Evolutionary conservation across 78 protist species (phyloP).

Genomic region (Thecamonas trahens): DNA sequence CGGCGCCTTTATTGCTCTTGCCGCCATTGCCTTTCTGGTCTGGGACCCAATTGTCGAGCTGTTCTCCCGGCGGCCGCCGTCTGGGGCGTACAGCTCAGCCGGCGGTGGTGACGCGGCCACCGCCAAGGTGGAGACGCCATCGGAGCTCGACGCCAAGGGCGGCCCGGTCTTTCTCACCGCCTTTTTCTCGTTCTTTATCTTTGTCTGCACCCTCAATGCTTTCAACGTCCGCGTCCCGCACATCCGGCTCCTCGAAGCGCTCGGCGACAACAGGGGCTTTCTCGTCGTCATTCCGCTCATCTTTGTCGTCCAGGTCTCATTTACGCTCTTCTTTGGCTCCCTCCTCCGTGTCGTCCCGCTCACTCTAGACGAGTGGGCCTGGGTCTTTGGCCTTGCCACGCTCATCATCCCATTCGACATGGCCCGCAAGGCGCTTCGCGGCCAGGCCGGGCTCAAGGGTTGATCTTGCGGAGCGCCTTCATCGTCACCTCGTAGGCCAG

Average conservation of each 20-base stretch:
- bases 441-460: too few relatives aligned
- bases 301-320: constrained; percentile 46
- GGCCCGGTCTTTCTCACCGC: constrained; percentile 57
- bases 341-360: constrained; percentile 48
- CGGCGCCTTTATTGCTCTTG: constrained; percentile 41
- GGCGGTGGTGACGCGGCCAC: too few relatives aligned
- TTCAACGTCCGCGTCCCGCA: constrained; percentile 73
- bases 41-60: constrained; percentile 12
- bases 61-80: constrained; percentile 29
- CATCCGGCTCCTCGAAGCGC: too few relatives aligned
- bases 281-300: constrained; percentile 50
- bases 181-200: constrained; percentile 73
- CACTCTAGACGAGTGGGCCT: constrained; percentile 35
- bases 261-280: too few relatives aligned
- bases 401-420: constrained; percentile 50
- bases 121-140: too few relatives aligned
- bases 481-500: constrained; percentile 16
- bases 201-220: constrained; percentile 64
- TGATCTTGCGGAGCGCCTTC: too few relatives aligned
- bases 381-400: constrained; percentile 27
- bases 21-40: constrained; percentile 28
- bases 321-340: constrained; percentile 49
- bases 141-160: too few relatives aligned
- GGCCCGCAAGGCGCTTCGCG: constrained; percentile 17
- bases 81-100: not conserved